A percentile compares a stretch with the other conserved stretches of the same genome.
Evolutionary conservation across 2,329 filamentous ascomycete genomes (phyloP).

Genomic region (Tolypocladium amazonense): DNA sequence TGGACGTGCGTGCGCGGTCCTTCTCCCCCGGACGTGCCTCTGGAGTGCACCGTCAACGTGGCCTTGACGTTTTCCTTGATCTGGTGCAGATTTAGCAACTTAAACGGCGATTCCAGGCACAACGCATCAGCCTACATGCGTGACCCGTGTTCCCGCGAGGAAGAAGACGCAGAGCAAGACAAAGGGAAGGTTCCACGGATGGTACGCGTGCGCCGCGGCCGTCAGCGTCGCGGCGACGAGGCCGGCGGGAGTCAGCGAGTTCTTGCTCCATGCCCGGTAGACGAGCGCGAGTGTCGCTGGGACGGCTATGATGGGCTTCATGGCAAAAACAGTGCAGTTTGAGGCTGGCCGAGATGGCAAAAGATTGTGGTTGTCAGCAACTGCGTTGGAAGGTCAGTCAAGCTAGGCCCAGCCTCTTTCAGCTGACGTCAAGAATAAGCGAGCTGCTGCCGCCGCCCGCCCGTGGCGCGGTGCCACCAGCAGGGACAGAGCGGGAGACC

Average conservation of each 20-base stretch:
- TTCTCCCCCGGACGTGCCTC: constrained; percentile 66
- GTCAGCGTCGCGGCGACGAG: constrained; percentile 63
- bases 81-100: constrained; percentile 28
- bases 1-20: constrained; percentile 76
- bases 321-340: constrained; percentile 17
- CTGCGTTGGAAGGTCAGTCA: neutral
- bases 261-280: constrained; percentile 57
- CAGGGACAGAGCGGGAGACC: neutral
- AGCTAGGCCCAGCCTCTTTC: neutral
- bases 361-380: neutral
- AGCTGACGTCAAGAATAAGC: neutral
- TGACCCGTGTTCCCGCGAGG: constrained; percentile 70
- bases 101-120: neutral
- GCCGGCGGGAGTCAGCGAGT: constrained; percentile 69
- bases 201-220: constrained; percentile 71
- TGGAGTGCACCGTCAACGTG: constrained; percentile 65
- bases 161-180: constrained; percentile 77
- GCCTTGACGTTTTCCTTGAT: constrained; percentile 84
- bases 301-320: constrained; percentile 48
- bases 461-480: neutral
- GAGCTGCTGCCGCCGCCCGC: neutral
- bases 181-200: constrained; percentile 93
- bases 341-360: neutral
- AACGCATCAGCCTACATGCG: constrained; percentile 47
- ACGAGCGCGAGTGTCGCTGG: constrained; percentile 51